Evolutionary conservation across 1,139 yeast genomes (phyloP).

Genomic region (Debaryomyces psychrophilus): DNA sequence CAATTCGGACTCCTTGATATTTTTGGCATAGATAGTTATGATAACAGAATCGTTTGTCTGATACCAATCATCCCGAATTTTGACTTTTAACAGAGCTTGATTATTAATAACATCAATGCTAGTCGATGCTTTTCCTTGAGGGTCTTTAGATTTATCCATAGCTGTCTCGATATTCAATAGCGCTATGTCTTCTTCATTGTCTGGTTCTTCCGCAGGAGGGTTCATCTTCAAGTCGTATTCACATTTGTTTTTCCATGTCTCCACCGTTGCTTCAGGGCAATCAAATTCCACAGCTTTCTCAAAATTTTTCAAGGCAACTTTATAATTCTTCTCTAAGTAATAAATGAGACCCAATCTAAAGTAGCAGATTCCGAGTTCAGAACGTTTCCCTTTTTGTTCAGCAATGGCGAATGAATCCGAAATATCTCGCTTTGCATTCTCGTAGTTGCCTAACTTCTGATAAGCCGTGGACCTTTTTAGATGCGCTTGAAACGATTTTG

Average conservation of each 20-base stretch:
- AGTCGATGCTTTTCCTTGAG: constrained; percentile 25
- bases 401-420: constrained; percentile 61
- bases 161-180: constrained; percentile 17
- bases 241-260: constrained; percentile 56
- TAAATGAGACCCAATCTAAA: constrained; percentile 59
- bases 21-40: constrained; percentile 73
- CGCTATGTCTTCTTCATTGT: constrained; percentile 17
- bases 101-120: constrained; percentile 38
- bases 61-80: constrained; percentile 78
- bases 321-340: constrained; percentile 49
- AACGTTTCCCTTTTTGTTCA: constrained; percentile 50
- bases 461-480: constrained; percentile 59
- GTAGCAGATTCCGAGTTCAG: constrained; percentile 59
- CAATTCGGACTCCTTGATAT: constrained; percentile 51
- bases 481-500: constrained; percentile 54
- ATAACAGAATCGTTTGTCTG: constrained; percentile 62
- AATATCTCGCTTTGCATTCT: constrained; percentile 56
- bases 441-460: constrained; percentile 54
- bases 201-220: constrained; percentile 20
- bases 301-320: constrained; percentile 53
- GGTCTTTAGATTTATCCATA: constrained; percentile 6
- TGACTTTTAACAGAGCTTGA: constrained; percentile 45
- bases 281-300: constrained; percentile 50
- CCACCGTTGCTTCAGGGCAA: constrained; percentile 50
- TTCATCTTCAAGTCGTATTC: constrained; percentile 35